Base-by-base conservation (phyloP, 495 filamentous ascomycete species). In the Podospora pseudoanserina region DNA sequence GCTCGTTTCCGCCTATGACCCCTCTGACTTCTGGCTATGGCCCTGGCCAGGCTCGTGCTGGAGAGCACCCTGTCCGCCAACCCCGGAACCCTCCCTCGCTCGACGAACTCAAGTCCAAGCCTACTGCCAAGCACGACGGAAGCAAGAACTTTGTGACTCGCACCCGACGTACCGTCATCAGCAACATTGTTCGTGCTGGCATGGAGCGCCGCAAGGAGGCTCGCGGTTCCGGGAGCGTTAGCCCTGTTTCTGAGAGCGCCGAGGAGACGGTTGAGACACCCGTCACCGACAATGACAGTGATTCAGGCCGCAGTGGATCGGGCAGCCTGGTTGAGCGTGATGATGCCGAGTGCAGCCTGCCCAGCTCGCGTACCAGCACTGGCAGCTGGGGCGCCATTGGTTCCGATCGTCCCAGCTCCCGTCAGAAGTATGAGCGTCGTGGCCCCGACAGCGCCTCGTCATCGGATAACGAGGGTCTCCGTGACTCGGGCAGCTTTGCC, bases 121-220 rank as follows among this genome's bases (percentile, higher is more conserved):
- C 95, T 5, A 99, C 95, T 4, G 89, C 92, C 59, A 97, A 93
- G 80, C 89, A 95, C 70, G 94, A 97, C 74, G 95, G 96, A 49
- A 97, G 94, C 87, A 96, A 97, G 86, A 99, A 99, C 81, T 99
- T 99, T 79, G 90, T 92, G 20, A 90, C 92, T 39, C 94, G 94
- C 70, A 93, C 95, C 73, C 93, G 95, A 61, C 93, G 94, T 69
- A 91, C 90, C 72, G 96, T 96, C 18, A 88, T 99, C 58, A 89
- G 91, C 81, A 97, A 92, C 73, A 85, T 99, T 60, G 91, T 97
- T 62, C 91, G 92, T 70, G 94, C 94, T 66, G 93, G 94, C 19
- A 86, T 93, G 68, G 92, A 95, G 77, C 91, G 95, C 65, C 92
- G 94, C 71, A 86, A 88, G 79, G 87, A 84, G 66, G 82, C 84